These are phyloP conservation scores for Pythium insidiosum DNA, from an alignment of 352 stramenopile genomes.

Conservation along the genomic window DNA sequence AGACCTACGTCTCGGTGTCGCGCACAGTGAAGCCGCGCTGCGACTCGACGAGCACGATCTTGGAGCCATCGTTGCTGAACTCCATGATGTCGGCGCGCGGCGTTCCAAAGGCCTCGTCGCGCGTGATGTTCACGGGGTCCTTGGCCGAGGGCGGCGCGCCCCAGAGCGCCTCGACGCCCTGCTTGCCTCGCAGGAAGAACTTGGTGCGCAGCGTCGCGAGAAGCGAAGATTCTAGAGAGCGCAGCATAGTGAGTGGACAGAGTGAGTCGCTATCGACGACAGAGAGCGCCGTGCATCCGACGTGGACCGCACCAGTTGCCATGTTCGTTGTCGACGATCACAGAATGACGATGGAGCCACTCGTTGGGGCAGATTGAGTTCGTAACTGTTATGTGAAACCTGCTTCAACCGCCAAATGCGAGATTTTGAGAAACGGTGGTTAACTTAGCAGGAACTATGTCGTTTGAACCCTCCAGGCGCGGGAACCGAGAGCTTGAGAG, in stretches of 20 bases:
- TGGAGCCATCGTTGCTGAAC: slow-evolving; percentile 58
- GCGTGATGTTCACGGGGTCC: slow-evolving; percentile 37
- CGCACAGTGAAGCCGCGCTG: slow-evolving; percentile 58
- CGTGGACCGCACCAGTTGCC: too few species aligned
- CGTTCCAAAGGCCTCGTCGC: slow-evolving; percentile 37
- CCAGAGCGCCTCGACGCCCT: slow-evolving; percentile 71
- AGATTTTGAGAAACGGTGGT: too few species aligned
- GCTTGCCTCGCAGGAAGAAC: slow-evolving; percentile 76
- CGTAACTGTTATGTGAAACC: too few species aligned
- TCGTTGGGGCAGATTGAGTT: too few species aligned
- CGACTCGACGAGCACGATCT: slow-evolving; percentile 55
- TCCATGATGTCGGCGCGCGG: slow-evolving; percentile 57
- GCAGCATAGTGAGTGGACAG: background rate
- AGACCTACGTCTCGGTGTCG: slow-evolving; percentile 48
- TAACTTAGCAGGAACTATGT: too few species aligned
- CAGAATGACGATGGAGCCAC: too few species aligned
- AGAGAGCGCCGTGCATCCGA: background rate
- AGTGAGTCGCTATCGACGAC: background rate
- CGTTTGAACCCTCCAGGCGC: too few species aligned
- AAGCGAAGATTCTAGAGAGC: slow-evolving; percentile 9
- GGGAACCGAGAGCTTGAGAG: background rate
- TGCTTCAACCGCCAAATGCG: too few species aligned
- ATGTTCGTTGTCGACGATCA: too few species aligned
- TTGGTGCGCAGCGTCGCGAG: slow-evolving; percentile 50
- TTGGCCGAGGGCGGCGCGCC: slow-evolving; percentile 49